Evolutionary conservation across 805 yeast genomes (phyloP), one percentile per base, ranked within the genome.

Genomic region (Starmerella sirachaensis): DNA sequence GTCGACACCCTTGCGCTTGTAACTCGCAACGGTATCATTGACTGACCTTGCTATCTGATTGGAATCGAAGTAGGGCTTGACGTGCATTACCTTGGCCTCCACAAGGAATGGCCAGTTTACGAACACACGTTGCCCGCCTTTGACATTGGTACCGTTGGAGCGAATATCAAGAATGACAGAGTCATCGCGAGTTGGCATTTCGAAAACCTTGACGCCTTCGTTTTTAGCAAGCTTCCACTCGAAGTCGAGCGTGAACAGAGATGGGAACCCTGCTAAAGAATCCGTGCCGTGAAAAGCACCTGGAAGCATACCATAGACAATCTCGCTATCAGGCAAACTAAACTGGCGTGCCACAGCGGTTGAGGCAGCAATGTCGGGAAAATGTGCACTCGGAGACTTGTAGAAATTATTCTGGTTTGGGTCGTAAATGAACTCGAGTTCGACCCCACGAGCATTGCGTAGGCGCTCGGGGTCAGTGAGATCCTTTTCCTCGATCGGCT

Each of bases 71-170:
- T n/a, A n/a, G n/a, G n/a, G n/a, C n/a, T n/a, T n/a, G 4, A 88
- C 70, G 17, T 69, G 66, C 10, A 74, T 63, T 28, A 88, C 74
- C 52, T 70, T 74, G 8, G 85, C 78, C 60, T 88, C 96, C 49
- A 76, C 69, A 47, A 91, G 63, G 53, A 74, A 82, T n/a, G 99
- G 99, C 88, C 94, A 91, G 49, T 77, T 73, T 10, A 81, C 72
- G 55, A 76, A 86, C 2, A 81, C 78, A 34, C 74, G 59, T 40
- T 74, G 67, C 31, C 74, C 76, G 20, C 72, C 59, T 29, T 38
- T 40, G 8, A 41, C 12, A 3, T 32, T 14, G 18, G 27, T n/a
- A 8, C 25, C 14, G 25, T 72, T 52, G 27, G 76, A 76, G 31
- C 68, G 65, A 19, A 86, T 52, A 2, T 70, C 63, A 46, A 91